Percentiles rank a stretch among this genome's conserved stretches.
Evolutionary conservation across 2,329 filamentous ascomycete species (phyloP).

Genomic region (Paraphoma chrysanthemicola): DNA sequence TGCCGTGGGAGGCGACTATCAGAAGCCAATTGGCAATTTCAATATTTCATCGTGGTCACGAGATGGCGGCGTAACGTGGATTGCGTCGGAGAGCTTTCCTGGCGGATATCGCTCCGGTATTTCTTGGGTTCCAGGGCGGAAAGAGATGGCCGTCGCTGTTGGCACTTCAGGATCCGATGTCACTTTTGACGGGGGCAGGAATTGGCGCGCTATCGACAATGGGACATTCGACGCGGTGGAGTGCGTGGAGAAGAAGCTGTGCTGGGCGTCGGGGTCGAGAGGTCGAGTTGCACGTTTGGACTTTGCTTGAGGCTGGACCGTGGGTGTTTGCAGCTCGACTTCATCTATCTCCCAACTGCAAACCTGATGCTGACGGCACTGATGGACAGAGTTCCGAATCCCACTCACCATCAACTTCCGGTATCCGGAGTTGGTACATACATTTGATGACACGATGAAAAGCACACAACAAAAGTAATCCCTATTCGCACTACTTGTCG

Average conservation of each 20-base stretch:
- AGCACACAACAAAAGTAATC: no score
- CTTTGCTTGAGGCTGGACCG: background rate
- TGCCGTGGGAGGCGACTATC: constrained; percentile 36
- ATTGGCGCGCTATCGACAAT: constrained; percentile 31
- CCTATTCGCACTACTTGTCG: no score
- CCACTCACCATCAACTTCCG: no score
- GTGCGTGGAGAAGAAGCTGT: constrained; percentile 21
- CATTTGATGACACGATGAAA: no score
- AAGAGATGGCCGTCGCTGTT: constrained; percentile 27
- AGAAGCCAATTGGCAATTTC: constrained; percentile 25
- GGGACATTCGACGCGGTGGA: constrained; percentile 38
- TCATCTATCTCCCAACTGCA: no score
- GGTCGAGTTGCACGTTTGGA: constrained; percentile 27
- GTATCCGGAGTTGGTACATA: no score
- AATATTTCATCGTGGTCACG: constrained; percentile 32
- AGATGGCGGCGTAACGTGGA: constrained; percentile 32
- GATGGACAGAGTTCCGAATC: no score
- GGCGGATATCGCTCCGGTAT: constrained; percentile 35
- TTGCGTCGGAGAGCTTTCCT: constrained; percentile 26
- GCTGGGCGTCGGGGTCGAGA: constrained; percentile 36
- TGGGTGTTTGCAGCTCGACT: no score
- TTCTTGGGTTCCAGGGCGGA: constrained; percentile 29
- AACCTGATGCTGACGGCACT: no score
- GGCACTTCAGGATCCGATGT: constrained; percentile 37
- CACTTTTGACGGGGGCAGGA: constrained; percentile 34